A percentile compares a stretch with the other conserved stretches of the same genome.
These are phyloP conservation scores for Ilex asprella DNA, from an alignment of 257 asterid genomes.

Conservation along the genomic window DNA sequence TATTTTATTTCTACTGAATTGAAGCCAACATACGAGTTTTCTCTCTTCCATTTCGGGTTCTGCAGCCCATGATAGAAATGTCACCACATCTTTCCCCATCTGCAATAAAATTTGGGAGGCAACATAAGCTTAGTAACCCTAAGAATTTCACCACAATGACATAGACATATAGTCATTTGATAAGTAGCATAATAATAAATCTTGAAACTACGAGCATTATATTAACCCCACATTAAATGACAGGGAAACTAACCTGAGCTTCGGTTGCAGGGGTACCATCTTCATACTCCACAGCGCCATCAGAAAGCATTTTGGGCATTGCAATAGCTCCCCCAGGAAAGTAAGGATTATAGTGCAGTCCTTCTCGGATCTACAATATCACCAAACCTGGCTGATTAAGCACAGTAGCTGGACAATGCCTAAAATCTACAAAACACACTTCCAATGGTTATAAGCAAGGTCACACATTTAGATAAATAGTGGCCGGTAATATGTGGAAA, in stretches of 20 bases:
- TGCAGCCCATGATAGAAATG: slow-evolving; percentile 76
- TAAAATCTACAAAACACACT: too few species aligned
- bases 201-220: background rate
- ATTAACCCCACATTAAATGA: background rate
- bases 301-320: slow-evolving; percentile 82
- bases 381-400: slow-evolving; percentile 11
- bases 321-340: slow-evolving; percentile 90
- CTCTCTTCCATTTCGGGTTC: slow-evolving; percentile 94
- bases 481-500: too few species aligned
- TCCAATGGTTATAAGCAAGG: too few species aligned
- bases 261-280: slow-evolving; percentile 83
- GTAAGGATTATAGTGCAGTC: slow-evolving; percentile 73
- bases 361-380: slow-evolving; percentile 59
- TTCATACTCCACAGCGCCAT: slow-evolving; percentile 79
- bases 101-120: slow-evolving; percentile 12
- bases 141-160: background rate
- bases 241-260: slow-evolving; percentile 44
- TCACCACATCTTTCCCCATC: slow-evolving; percentile 78
- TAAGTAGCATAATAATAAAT: too few species aligned
- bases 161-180: background rate
- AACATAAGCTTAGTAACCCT: background rate
- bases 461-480: too few species aligned
- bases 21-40: slow-evolving; percentile 43
- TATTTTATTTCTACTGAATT: background rate
- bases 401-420: too few species aligned